These are phyloP conservation scores for Blepharisma stoltei DNA, from an alignment of 73 alveolate genomes.

Conservation along the genomic window DNA sequence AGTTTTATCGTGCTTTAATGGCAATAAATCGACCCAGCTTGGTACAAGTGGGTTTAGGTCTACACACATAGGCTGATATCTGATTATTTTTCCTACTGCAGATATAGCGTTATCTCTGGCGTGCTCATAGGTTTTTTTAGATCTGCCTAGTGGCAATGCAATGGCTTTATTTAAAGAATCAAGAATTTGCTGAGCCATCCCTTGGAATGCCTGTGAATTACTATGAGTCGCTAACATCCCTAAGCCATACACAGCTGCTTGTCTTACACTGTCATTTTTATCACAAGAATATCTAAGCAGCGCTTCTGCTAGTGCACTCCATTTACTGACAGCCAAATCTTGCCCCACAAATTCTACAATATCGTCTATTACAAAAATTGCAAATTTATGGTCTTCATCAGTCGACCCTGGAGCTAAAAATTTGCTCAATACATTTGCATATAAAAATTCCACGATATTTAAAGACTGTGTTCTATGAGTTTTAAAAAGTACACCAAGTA, in stretches of 20 bases:
- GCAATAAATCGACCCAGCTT: constrained; percentile 54
- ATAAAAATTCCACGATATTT: constrained; percentile 10
- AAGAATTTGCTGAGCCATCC: constrained; percentile 41
- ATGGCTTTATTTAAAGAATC: constrained; percentile 48
- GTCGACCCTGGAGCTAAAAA: constrained; percentile 39
- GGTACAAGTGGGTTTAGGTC: constrained; percentile 30
- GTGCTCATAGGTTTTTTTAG: constrained; percentile 52
- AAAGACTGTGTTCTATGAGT: constrained; percentile 58
- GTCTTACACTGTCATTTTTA: constrained; percentile 72
- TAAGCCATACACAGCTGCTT: constrained; percentile 95
- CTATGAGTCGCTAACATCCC: constrained; percentile 75
- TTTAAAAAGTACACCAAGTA: constrained; percentile 72
- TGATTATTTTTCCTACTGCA: constrained; percentile 71
- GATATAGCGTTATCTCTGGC: constrained; percentile 83
- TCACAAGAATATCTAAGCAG: constrained; percentile 59
- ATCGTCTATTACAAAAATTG: constrained; percentile 89
- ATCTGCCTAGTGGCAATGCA: constrained; percentile 39
- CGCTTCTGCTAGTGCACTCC: constrained; percentile 61
- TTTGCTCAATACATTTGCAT: constrained; percentile 39
- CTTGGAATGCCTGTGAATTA: constrained; percentile 38
- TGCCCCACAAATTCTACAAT: constrained; percentile 91
- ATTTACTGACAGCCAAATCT: constrained; percentile 55
- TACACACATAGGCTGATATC: constrained; percentile 32
- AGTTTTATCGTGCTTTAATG: constrained; percentile 55
- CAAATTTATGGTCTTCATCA: constrained; percentile 70